phyloP scores from a whole-genome alignment of 495 filamentous ascomycete genomes.

The Cetradonia linearis region DNA sequence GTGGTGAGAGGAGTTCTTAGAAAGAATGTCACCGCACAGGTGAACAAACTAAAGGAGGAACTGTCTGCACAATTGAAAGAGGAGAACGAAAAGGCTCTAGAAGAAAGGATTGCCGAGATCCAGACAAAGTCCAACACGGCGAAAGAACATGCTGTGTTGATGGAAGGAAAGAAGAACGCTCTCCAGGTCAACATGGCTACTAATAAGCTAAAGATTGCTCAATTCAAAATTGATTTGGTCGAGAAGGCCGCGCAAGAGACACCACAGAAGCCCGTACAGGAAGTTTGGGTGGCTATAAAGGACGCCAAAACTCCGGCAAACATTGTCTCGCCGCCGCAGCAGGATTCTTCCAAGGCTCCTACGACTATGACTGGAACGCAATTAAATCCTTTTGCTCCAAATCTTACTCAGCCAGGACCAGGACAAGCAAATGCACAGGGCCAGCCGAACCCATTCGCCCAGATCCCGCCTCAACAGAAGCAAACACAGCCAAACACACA shows the following conservation, averaged over 20 bases:
- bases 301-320: slow-evolving; percentile 50
- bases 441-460: slow-evolving; percentile 4
- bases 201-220: slow-evolving; percentile 49
- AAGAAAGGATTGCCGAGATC: slow-evolving; percentile 53
- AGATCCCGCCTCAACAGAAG: background rate
- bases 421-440: slow-evolving; percentile 12
- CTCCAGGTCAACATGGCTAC: slow-evolving; percentile 75
- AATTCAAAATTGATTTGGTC: slow-evolving; percentile 67
- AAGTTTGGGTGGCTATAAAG: slow-evolving; percentile 78
- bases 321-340: slow-evolving; percentile 28
- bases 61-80: slow-evolving; percentile 26
- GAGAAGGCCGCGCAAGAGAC: slow-evolving; percentile 73
- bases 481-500: slow-evolving; percentile 7
- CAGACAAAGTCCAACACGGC: slow-evolving; percentile 33
- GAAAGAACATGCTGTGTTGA: slow-evolving; percentile 42
- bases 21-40: slow-evolving; percentile 52
- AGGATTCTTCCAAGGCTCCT: slow-evolving; percentile 10
- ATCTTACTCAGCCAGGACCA: slow-evolving; percentile 14
- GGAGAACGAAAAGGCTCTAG: slow-evolving; percentile 32
- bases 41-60: slow-evolving; percentile 45
- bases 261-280: slow-evolving; percentile 64
- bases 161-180: slow-evolving; percentile 34
- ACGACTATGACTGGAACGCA: slow-evolving; percentile 11
- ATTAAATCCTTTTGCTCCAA: slow-evolving; percentile 18
- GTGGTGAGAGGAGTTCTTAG: slow-evolving; percentile 55